phyloP scores from a whole-genome alignment of 73 alveolate genomes.

The Uronychia setigera region DNA sequence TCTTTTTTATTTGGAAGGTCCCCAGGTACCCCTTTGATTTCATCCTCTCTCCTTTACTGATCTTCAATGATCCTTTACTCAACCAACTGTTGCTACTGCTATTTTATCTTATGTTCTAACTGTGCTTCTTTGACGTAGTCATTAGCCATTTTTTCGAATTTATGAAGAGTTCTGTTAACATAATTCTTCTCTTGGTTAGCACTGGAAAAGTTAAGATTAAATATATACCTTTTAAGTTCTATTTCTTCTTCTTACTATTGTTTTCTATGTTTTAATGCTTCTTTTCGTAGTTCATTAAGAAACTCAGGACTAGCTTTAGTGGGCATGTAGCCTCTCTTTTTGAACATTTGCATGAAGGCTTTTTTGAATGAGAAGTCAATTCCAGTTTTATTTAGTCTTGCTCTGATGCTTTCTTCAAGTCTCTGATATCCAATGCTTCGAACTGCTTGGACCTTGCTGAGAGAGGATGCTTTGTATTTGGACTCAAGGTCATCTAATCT shows the following conservation, averaged over 20 bases:
- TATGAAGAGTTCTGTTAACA: background rate
- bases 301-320: slow-evolving; percentile 11
- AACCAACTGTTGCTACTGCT: background rate
- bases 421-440: slow-evolving; percentile 36
- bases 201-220: background rate
- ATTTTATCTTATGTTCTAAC: background rate
- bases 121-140: background rate
- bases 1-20: background rate
- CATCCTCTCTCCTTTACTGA: background rate
- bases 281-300: background rate
- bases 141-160: background rate
- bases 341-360: slow-evolving; percentile 23
- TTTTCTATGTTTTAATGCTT: background rate
- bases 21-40: background rate
- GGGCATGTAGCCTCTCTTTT: slow-evolving; percentile 8
- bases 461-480: slow-evolving; percentile 42
- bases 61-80: background rate
- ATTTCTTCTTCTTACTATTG: no score
- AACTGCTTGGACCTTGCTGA: slow-evolving; percentile 39
- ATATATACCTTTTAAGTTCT: background rate
- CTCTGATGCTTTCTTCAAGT: slow-evolving; percentile 41
- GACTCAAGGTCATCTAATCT: slow-evolving; percentile 9
- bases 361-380: slow-evolving; percentile 38
- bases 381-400: slow-evolving; percentile 47
- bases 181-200: slow-evolving; percentile 5